phyloP scores from a whole-genome alignment of 1,284 basidiomycete genomes.

The Flammula alnicola region DNA sequence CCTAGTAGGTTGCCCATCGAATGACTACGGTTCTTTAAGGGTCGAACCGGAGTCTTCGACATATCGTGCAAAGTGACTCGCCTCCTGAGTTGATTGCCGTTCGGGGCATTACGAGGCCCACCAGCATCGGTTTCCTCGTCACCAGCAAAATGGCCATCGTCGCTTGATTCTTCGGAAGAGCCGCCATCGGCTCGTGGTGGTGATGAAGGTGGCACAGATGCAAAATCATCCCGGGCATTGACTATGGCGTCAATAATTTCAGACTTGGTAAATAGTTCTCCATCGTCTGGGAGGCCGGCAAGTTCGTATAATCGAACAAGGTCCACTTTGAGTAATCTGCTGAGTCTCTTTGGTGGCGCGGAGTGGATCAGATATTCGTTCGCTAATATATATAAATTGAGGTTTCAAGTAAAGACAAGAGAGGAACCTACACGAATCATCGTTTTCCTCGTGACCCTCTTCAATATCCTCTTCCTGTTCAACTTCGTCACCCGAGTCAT shows the following conservation, averaged over 20 bases:
- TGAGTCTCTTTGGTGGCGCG: conserved; percentile 70
- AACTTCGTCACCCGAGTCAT: conserved; percentile 47
- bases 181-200: conserved; percentile 60
- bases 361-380: conserved; percentile 79
- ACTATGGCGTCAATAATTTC: conserved; percentile 83
- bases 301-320: conserved; percentile 76
- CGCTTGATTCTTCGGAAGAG: conserved; percentile 69
- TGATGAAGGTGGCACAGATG: conserved; percentile 76
- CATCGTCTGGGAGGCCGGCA: conserved; percentile 73
- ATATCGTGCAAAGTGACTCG: conserved; percentile 64
- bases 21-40: conserved; percentile 45
- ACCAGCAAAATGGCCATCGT: conserved; percentile 72
- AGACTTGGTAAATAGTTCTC: conserved; percentile 75
- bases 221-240: conserved; percentile 66
- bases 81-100: conserved; percentile 46
- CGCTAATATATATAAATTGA: conserved; percentile 49
- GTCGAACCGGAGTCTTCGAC: conserved; percentile 29
- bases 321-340: conserved; percentile 78
- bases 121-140: conserved; percentile 69
- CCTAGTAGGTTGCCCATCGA: conserved; percentile 47
- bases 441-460: conserved; percentile 41
- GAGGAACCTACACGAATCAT: conserved; percentile 60
- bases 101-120: conserved; percentile 28
- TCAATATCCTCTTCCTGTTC: conserved; percentile 41
- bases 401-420: conserved; percentile 15